A percentile compares a stretch with the other conserved stretches of the same genome.
Conservation (phyloP, 2,329 filamentous ascomycete genomes). For the Tothia fuscella region DNA sequence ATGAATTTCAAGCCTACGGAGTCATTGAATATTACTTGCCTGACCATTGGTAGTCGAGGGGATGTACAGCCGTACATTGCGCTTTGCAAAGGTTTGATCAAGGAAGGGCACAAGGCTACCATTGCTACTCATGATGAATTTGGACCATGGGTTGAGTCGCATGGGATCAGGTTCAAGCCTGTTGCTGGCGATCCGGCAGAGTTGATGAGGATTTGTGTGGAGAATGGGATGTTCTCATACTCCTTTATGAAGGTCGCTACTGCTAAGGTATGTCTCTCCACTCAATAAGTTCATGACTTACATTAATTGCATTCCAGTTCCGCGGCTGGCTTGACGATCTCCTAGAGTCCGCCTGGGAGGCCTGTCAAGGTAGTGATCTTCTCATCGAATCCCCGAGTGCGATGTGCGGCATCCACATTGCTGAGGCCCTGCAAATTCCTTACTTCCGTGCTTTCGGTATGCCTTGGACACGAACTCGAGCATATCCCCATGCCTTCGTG, state of each 20-base stretch:
- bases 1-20: slow-evolving; percentile 80
- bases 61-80: slow-evolving; percentile 98
- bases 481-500: slow-evolving; percentile 93
- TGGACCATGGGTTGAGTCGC: slow-evolving; percentile 73
- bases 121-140: slow-evolving; percentile 94
- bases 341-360: slow-evolving; percentile 65
- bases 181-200: slow-evolving; percentile 88
- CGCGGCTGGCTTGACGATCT: slow-evolving; percentile 91
- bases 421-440: slow-evolving; percentile 80
- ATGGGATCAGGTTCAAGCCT: slow-evolving; percentile 84
- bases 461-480: slow-evolving; percentile 93
- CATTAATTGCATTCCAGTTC: slow-evolving; percentile 39
- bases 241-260: slow-evolving; percentile 83
- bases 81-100: slow-evolving; percentile 77
- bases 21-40: slow-evolving; percentile 72
- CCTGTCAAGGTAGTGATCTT: slow-evolving; percentile 77
- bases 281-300: slow-evolving; percentile 12
- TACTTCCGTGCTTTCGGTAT: slow-evolving; percentile 98
- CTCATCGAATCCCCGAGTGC: slow-evolving; percentile 92
- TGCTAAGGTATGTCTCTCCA: slow-evolving; percentile 41
- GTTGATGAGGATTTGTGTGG: slow-evolving; percentile 90
- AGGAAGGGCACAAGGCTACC: slow-evolving; percentile 72
- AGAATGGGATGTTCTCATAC: slow-evolving; percentile 93
- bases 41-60: slow-evolving; percentile 90
- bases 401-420: slow-evolving; percentile 96